Percentiles rank a stretch among this genome's conserved stretches.
phyloP scores from a whole-genome alignment of 2,329 filamentous ascomycete genomes.

The Gyromitra esculenta region DNA sequence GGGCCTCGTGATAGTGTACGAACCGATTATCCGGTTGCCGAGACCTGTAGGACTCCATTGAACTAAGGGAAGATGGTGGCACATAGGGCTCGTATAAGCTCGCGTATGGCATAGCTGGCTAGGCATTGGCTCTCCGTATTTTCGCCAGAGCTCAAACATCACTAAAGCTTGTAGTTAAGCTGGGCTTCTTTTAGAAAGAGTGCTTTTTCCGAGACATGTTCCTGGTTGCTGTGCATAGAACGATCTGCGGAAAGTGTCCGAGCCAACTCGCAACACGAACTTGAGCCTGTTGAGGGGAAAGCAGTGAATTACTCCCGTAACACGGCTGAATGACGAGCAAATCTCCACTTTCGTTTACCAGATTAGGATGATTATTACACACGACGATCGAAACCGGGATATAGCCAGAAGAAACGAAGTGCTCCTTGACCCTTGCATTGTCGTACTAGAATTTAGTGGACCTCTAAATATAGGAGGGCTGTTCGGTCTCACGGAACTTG shows the following conservation, averaged over 20 bases:
- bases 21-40: conserved; percentile 34
- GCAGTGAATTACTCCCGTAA: neutral
- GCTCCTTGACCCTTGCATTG: conserved; percentile 6
- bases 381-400: neutral
- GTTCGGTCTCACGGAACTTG: neutral
- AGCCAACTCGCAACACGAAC: neutral
- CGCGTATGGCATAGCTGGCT: neutral
- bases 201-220: neutral
- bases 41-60: conserved; percentile 1
- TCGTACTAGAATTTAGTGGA: conserved; percentile 1
- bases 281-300: neutral
- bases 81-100: neutral
- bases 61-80: neutral
- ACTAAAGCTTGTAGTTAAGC: too few relatives aligned
- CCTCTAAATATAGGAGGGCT: conserved; percentile 22
- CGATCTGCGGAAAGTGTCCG: neutral
- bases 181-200: too few relatives aligned
- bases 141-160: neutral
- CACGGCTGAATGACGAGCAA: conserved; percentile 10
- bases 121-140: neutral
- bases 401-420: neutral
- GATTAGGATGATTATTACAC: neutral
- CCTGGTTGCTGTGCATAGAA: neutral
- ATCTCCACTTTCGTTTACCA: neutral
- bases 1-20: conserved; percentile 11